Conservation (phyloP, 2,329 filamentous ascomycete genomes). For the Graphiopsis chlorocephala region DNA sequence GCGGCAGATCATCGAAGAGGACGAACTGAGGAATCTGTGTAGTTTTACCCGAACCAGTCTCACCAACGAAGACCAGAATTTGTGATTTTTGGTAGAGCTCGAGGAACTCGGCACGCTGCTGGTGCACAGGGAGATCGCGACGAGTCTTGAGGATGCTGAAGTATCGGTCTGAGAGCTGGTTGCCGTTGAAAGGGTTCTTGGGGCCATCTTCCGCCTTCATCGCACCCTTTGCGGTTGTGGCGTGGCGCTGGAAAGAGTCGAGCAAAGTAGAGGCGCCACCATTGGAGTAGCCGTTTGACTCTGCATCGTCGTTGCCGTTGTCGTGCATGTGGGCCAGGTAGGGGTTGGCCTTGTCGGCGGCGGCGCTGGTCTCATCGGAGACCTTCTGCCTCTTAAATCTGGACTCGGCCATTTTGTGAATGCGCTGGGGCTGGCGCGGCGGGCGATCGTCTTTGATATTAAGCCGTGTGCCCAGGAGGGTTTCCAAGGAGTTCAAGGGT, state of each 20-base stretch:
- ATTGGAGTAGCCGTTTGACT: slow-evolving; percentile 23
- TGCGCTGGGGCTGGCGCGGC: slow-evolving; percentile 5
- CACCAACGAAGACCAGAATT: slow-evolving; percentile 96
- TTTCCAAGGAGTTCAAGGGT: not conserved
- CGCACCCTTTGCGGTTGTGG: slow-evolving; percentile 75
- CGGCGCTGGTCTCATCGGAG: slow-evolving; percentile 53
- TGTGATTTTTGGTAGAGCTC: slow-evolving; percentile 89
- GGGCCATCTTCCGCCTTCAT: slow-evolving; percentile 73
- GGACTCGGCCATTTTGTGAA: slow-evolving; percentile 15
- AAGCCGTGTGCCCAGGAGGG: not conserved
- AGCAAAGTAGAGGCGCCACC: slow-evolving; percentile 43
- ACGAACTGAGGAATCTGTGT: slow-evolving; percentile 99
- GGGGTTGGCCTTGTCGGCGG: slow-evolving; percentile 66
- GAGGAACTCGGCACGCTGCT: slow-evolving; percentile 89
- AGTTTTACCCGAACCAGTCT: slow-evolving; percentile 98
- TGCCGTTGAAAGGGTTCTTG: slow-evolving; percentile 79
- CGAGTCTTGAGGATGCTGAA: slow-evolving; percentile 83
- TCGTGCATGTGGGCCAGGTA: slow-evolving; percentile 90
- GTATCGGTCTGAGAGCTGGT: slow-evolving; percentile 76
- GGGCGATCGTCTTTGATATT: not conserved
- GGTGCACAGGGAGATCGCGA: slow-evolving; percentile 83
- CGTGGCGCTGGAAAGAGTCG: slow-evolving; percentile 68
- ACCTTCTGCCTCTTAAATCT: slow-evolving; percentile 50
- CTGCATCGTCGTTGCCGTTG: slow-evolving; percentile 40
- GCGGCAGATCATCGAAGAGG: slow-evolving; percentile 91